Evolutionary conservation across 495 filamentous ascomycete genomes (phyloP), one percentile per base, ranked within the genome.

Genomic region (Podospora pseudopauciseta): DNA sequence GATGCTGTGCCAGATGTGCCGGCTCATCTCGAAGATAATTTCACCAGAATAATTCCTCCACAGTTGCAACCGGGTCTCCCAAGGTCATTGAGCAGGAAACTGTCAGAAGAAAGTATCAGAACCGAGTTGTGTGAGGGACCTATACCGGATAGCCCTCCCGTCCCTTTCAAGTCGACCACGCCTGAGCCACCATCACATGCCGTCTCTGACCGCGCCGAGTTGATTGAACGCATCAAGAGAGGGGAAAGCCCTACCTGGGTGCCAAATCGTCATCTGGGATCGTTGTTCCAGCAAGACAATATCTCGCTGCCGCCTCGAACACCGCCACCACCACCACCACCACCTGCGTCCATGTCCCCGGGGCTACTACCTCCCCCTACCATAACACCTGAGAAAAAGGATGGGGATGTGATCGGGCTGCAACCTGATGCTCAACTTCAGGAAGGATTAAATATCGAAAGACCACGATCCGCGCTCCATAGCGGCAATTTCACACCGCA

Each of bases 391-490:
- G 81, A 83, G 70, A 80, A 77, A 60, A 68, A 66, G 55, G 75
- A 74, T 54, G 5, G 6, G 18, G 55, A 7, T 58, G 63, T 30
- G 19, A 53, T 6, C n/a, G 39, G n/a, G 70, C 65, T 4, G 56
- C 15, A 58, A 77, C 15, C 71, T 7, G 75, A 79, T 3, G 71
- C 75, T 34, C 71, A 53, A 49, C 68, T 79, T 39, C 72, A 70
- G 11, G 74, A 79, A 6, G 88, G 86, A 0, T 63, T 86, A 67
- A 86, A 88, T 71, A 95, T 96, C 68, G 89, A 94, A 74, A 85
- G 93, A 64, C 94, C 94, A 60, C 82, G 89, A 60, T 97, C 94
- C 13, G 93, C 94, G 54, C 82, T 97, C 59, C 94, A 97, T 75
- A 90, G 90, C 53, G 94, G 94, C 27, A 91, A 97, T 76, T 97